These are phyloP conservation scores for Penicillium nucicola DNA, from an alignment of 495 filamentous ascomycete genomes.

Conservation along the genomic window DNA sequence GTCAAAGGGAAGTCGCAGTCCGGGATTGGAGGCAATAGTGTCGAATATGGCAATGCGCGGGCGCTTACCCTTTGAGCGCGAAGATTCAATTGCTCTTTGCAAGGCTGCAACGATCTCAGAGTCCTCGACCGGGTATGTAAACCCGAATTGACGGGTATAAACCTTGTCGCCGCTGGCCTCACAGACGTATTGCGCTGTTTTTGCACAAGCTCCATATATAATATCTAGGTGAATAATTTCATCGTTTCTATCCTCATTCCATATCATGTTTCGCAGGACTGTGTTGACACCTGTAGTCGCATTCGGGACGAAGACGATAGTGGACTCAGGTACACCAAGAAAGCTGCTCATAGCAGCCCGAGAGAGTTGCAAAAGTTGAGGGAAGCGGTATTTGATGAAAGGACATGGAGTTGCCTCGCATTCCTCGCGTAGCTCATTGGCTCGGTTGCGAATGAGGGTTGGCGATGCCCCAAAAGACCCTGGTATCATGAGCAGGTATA, in stretches of 20 bases:
- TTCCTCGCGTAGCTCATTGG: conserved; percentile 51
- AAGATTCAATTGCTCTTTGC: conserved; percentile 35
- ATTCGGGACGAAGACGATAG: conserved; percentile 69
- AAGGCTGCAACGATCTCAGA: conserved; percentile 50
- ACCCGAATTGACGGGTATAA: conserved; percentile 22
- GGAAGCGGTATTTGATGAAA: conserved; percentile 66
- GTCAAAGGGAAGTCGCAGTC: conserved; percentile 69
- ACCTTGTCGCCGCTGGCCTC: conserved; percentile 47
- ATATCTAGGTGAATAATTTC: conserved; percentile 60
- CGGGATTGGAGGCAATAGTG: conserved; percentile 67
- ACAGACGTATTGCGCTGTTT: conserved; percentile 61
- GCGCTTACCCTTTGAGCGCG: conserved; percentile 33
- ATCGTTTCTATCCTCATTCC: conserved; percentile 44
- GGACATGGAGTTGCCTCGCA: conserved; percentile 61
- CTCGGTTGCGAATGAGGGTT: conserved; percentile 47
- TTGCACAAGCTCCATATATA: conserved; percentile 69
- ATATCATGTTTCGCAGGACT: conserved; percentile 64
- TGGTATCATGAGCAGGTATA: conserved; percentile 4
- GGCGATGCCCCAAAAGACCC: conserved; percentile 79
- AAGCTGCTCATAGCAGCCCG: conserved; percentile 58
- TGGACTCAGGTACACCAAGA: conserved; percentile 58
- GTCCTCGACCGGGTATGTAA: conserved; percentile 57
- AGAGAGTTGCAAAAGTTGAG: conserved; percentile 55
- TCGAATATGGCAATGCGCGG: conserved; percentile 67
- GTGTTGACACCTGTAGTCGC: conserved; percentile 74